Percentiles rank a stretch among this genome's conserved stretches.
Conservation (phyloP, 2,329 filamentous ascomycete genomes). For the Xylariales sp. region DNA sequence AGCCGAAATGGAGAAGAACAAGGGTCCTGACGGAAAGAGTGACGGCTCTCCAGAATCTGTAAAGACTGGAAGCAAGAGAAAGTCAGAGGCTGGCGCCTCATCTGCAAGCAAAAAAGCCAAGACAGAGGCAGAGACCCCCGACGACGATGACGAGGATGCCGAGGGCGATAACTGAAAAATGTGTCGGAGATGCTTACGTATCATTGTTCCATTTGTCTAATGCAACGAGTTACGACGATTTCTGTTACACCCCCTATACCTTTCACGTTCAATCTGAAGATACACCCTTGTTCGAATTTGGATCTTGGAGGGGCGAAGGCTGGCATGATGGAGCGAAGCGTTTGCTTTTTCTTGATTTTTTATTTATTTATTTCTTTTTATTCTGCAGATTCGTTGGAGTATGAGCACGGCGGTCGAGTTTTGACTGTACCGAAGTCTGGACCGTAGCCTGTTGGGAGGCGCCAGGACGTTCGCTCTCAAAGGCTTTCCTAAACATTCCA, state of each 20-base stretch:
- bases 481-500: constrained; percentile 25
- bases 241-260: constrained; percentile 21
- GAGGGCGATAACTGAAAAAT: constrained; percentile 35
- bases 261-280: constrained; percentile 1
- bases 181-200: background rate
- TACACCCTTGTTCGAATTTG: constrained; percentile 21
- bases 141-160: constrained; percentile 38
- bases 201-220: constrained; percentile 21
- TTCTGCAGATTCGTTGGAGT: too few relatives aligned
- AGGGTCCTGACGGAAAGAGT: constrained; percentile 35
- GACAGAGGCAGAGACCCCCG: constrained; percentile 33
- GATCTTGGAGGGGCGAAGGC: constrained; percentile 16
- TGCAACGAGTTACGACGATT: constrained; percentile 29
- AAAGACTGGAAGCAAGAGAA: constrained; percentile 52
- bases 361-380: constrained; percentile 13
- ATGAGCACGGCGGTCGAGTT: too few relatives aligned
- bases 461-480: constrained; percentile 28
- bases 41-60: constrained; percentile 24
- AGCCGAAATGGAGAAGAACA: constrained; percentile 74
- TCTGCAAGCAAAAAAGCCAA: constrained; percentile 51
- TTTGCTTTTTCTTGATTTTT: constrained; percentile 15
- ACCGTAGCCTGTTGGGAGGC: constrained; percentile 19
- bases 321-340: constrained; percentile 23
- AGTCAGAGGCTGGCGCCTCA: constrained; percentile 46
- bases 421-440: too few relatives aligned